Base-by-base conservation (phyloP, 2,329 filamentous ascomycete species). In the Apiospora saccharicola region DNA sequence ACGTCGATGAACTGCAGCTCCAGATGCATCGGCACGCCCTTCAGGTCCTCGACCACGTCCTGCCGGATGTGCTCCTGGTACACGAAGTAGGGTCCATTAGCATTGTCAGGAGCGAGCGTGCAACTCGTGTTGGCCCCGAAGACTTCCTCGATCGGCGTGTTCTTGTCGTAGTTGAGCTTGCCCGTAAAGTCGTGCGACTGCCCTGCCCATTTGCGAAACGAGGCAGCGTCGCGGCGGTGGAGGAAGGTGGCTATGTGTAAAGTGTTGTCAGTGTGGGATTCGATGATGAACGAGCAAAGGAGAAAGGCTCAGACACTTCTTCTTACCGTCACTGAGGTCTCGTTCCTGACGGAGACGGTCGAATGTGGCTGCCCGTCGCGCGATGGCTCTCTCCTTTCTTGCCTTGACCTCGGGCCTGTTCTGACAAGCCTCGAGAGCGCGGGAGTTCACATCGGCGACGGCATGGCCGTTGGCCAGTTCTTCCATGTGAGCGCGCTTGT, bases 1-100 rank as follows among this genome's bases (percentile, higher is more conserved):
- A 86, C 80, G 73, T 86, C 84, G 70, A 86, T 81, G 75, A 85
- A 85, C 61, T 85, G 83, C 14, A 86, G 74, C 72, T 86, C 85
- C 14, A 86, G 75, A 74, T 82, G 80, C 68, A 85, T 69, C 8
- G 84, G 82, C 13, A 86, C 78, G n/a, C 85, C 85, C 0, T 80
- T 78, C 12, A 77, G 68, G 5, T 78, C 80, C 71, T 86, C 85
- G 44, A 77, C 80, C 30, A 86, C 76, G 70, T 86, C 78, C 67
- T 81, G 77, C 13, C 84, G 82, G 71, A 85, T 80, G 7, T 82
- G 78, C 73, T 85, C 84, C 51, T 84, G 84, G 71, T 79, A 81
- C 51, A 85, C 83, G 73, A 84, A 85, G 78, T 85, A 86, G 0
- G 84, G 84, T 0, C 85, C 84, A 67, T 83, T 82, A 13, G 83